Evolutionary conservation across 805 yeast genomes (phyloP).

Genomic region (Wickerhamiella vanderwaltii): DNA sequence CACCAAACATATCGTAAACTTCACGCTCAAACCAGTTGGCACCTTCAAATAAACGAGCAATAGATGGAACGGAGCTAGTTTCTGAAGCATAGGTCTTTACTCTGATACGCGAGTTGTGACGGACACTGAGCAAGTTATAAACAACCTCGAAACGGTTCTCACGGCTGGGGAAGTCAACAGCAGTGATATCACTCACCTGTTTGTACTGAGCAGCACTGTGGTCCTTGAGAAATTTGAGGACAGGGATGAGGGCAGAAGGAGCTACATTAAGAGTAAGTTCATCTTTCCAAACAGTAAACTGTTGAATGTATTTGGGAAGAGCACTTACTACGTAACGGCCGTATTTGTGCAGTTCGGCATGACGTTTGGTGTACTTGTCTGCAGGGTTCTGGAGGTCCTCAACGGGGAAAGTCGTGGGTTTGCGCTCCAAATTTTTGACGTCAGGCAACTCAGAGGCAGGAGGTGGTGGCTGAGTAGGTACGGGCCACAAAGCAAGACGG

Average conservation of each 20-base stretch:
- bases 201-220: constrained; percentile 77
- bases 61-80: constrained; percentile 67
- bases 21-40: constrained; percentile 89
- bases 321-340: constrained; percentile 68
- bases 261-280: constrained; percentile 66
- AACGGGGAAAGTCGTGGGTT: constrained; percentile 8
- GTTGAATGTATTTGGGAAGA: constrained; percentile 71
- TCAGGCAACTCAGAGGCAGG: neutral
- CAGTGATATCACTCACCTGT: constrained; percentile 68
- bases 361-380: constrained; percentile 53
- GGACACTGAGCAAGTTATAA: constrained; percentile 65
- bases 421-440: constrained; percentile 7
- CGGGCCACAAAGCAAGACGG: constrained; percentile 5
- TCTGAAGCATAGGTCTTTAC: constrained; percentile 83
- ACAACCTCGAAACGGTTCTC: constrained; percentile 78
- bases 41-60: constrained; percentile 61
- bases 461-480: constrained; percentile 9
- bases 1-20: constrained; percentile 76
- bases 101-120: constrained; percentile 77
- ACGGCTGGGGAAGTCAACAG: constrained; percentile 76
- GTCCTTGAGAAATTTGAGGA: constrained; percentile 53
- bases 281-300: constrained; percentile 83
- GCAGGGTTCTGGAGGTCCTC: constrained; percentile 59
- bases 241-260: constrained; percentile 65
- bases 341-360: constrained; percentile 65